Percentiles rank a stretch among this genome's conserved stretches.
Evolutionary conservation across 371 early-diverging fungal genomes (phyloP).

Genomic region (Mycotypha africana): DNA sequence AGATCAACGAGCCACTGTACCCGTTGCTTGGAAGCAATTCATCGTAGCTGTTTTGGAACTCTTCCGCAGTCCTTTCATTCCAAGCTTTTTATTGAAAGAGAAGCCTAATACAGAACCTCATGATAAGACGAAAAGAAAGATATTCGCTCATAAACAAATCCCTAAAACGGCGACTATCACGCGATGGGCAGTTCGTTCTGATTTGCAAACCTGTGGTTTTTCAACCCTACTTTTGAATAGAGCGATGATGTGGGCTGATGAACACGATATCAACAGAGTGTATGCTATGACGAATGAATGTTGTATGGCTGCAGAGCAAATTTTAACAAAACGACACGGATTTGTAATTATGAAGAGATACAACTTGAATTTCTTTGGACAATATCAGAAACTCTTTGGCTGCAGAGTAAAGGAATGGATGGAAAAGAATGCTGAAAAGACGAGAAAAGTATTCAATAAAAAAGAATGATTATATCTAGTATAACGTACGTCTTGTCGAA

Average conservation of each 20-base stretch:
- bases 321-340: constrained; percentile 31
- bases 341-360: constrained; percentile 25
- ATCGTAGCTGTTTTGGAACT: constrained; percentile 8
- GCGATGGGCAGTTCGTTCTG: constrained; percentile 25
- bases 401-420: constrained; percentile 20
- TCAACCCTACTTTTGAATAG: constrained; percentile 35
- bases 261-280: constrained; percentile 29
- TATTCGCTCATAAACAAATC: constrained; percentile 21
- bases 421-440: constrained; percentile 13
- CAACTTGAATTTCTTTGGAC: constrained; percentile 25
- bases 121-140: not conserved
- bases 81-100: constrained; percentile 3
- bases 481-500: no score
- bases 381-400: constrained; percentile 13
- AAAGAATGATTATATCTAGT: not conserved
- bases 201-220: constrained; percentile 33
- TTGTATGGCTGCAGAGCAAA: constrained; percentile 29
- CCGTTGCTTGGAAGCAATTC: constrained; percentile 22
- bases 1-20: constrained; percentile 13
- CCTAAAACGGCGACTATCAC: constrained; percentile 34
- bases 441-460: constrained; percentile 11
- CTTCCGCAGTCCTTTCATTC: constrained; percentile 7
- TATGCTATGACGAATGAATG: constrained; percentile 32
- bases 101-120: constrained; percentile 1
- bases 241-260: constrained; percentile 32